phyloP scores from a whole-genome alignment of 805 yeast genomes.

The Lipomyces spencermartinsiae region DNA sequence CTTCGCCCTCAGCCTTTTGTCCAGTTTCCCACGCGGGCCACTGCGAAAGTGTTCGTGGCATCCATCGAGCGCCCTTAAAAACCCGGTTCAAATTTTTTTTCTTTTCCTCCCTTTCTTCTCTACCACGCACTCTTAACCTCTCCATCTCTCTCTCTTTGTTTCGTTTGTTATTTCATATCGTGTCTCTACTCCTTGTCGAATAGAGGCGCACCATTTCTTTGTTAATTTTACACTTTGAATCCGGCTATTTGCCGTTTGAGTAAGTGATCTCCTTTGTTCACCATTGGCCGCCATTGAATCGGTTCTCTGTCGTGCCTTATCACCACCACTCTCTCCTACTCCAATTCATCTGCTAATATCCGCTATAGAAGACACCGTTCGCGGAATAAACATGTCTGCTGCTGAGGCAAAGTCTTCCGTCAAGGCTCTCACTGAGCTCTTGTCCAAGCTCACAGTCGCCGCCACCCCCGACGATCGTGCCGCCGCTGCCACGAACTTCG shows the following conservation, averaged over 20 bases:
- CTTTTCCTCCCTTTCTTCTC: constrained; percentile 13
- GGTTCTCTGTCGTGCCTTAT: neutral
- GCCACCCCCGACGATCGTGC: constrained; percentile 74
- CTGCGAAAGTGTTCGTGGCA: neutral
- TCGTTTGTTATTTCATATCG: constrained; percentile 9
- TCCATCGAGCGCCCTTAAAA: neutral
- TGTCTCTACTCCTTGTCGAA: constrained; percentile 14
- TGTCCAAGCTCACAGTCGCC: constrained; percentile 90
- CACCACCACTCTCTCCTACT: neutral
- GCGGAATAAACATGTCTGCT: constrained; percentile 21
- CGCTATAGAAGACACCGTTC: constrained; percentile 2
- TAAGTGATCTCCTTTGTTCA: neutral
- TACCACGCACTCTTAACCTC: neutral
- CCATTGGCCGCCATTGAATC: neutral
- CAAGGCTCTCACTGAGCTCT: constrained; percentile 89
- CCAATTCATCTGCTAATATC: neutral
- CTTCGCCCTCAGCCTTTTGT: constrained; percentile 5
- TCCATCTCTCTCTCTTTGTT: constrained; percentile 7
- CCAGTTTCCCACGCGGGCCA: neutral
- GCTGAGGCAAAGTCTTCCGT: constrained; percentile 45
- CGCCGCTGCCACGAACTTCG: constrained; percentile 85
- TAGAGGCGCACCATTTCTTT: constrained; percentile 10
- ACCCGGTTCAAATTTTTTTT: constrained; percentile 14
- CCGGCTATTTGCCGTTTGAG: constrained; percentile 7
- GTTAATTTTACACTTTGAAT: constrained; percentile 1